These are phyloP conservation scores for Yamadazyma conglobata DNA, from an alignment of 1,139 yeast species.

Conservation along the genomic window DNA sequence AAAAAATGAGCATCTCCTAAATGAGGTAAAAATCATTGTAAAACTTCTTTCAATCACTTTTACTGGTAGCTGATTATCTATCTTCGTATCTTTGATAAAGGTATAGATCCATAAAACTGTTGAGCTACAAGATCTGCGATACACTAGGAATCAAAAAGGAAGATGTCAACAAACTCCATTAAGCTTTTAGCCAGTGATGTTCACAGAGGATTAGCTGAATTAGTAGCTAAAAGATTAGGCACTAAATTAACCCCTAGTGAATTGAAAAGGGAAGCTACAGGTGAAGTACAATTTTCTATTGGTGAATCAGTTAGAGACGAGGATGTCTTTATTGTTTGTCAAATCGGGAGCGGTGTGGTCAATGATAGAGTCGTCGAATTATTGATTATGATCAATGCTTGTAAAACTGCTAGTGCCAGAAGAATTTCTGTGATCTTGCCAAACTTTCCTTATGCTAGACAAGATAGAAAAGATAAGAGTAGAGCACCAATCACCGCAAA, in stretches of 20 bases:
- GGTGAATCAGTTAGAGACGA: slow-evolving; percentile 95
- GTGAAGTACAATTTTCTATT: slow-evolving; percentile 88
- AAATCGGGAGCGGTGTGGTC: slow-evolving; percentile 68
- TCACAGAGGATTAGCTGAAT: slow-evolving; percentile 81
- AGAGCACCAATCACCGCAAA: slow-evolving; percentile 84
- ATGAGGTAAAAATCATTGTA: no score
- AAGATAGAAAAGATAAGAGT: slow-evolving; percentile 76
- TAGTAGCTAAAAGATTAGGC: slow-evolving; percentile 65
- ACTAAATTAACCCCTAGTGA: slow-evolving; percentile 61
- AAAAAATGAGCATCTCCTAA: no score
- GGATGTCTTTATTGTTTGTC: slow-evolving; percentile 72
- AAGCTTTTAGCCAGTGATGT: slow-evolving; percentile 88
- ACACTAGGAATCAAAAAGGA: no score
- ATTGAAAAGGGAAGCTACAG: slow-evolving; percentile 66
- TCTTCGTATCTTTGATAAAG: no score
- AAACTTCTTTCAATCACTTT: no score
- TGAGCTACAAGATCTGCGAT: no score
- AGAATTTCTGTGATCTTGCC: slow-evolving; percentile 78
- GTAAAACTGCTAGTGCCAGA: slow-evolving; percentile 76
- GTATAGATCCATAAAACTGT: no score
- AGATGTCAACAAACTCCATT: slow-evolving; percentile 79
- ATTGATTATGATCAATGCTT: slow-evolving; percentile 69
- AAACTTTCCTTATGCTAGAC: slow-evolving; percentile 80
- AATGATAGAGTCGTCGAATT: slow-evolving; percentile 73
- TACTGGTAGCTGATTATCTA: no score